A percentile compares a stretch with the other conserved stretches of the same genome.
These are phyloP conservation scores for Claviceps paspali DNA, from an alignment of 2,329 filamentous ascomycete genomes.

Conservation along the genomic window DNA sequence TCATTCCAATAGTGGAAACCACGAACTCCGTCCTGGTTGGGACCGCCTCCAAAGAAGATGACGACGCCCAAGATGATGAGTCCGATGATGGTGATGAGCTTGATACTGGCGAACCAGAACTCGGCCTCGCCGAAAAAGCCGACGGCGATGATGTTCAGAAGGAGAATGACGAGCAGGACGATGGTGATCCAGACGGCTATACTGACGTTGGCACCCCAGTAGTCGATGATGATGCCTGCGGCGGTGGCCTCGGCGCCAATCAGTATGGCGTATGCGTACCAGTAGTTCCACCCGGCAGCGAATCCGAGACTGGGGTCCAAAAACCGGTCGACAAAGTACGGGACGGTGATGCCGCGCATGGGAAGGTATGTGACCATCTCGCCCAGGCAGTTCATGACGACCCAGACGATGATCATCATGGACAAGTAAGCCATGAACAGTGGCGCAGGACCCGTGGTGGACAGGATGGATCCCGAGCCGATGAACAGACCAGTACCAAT, in stretches of 20 bases:
- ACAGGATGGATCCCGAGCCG: conserved; percentile 41
- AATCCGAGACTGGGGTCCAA: conserved; percentile 41
- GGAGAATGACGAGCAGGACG: conserved; percentile 35
- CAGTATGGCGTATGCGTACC: conserved; percentile 44
- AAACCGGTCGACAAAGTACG: conserved; percentile 40
- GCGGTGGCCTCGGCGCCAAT: conserved; percentile 43
- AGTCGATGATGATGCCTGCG: conserved; percentile 41
- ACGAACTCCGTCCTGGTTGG: conserved; percentile 31
- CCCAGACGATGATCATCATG: conserved; percentile 39
- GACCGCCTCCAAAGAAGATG: conserved; percentile 40
- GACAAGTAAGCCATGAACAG: conserved; percentile 53
- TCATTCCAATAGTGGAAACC: conserved; percentile 24
- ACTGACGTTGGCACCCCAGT: conserved; percentile 38
- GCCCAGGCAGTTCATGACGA: conserved; percentile 37
- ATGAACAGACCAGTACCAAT: conserved; percentile 53
- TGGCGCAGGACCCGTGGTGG: conserved; percentile 45
- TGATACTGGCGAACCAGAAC: conserved; percentile 46
- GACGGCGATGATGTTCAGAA: conserved; percentile 42
- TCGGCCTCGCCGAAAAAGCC: conserved; percentile 45
- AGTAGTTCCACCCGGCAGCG: conserved; percentile 45
- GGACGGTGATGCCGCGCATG: conserved; percentile 39
- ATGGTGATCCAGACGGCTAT: conserved; percentile 45
- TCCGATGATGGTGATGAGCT: conserved; percentile 42
- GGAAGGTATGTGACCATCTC: conserved; percentile 42
- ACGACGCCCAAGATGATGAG: conserved; percentile 41